Percentiles rank a stretch among this genome's conserved stretches.
phyloP scores from a whole-genome alignment of 2,329 filamentous ascomycete species.

The Colletotrichum spinosum region DNA sequence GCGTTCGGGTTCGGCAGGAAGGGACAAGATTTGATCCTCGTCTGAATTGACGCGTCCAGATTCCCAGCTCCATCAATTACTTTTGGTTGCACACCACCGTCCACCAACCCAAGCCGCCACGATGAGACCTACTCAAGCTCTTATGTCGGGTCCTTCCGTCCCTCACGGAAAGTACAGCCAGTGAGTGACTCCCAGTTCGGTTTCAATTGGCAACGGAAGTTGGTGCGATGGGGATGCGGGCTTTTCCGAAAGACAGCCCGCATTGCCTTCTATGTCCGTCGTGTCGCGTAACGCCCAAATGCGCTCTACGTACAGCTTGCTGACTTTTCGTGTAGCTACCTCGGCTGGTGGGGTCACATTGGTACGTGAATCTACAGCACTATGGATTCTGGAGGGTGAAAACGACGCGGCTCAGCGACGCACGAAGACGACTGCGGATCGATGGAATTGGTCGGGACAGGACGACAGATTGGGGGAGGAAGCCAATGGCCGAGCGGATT shows the following conservation, averaged over 20 bases:
- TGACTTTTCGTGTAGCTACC: slow-evolving; percentile 64
- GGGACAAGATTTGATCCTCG: slow-evolving; percentile 44
- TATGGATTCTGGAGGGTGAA: not conserved
- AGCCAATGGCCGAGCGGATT: not conserved
- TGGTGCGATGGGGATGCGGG: slow-evolving; percentile 41
- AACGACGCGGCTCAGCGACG: slow-evolving; percentile 14
- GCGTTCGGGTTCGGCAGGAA: slow-evolving; percentile 41
- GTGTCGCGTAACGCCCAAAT: slow-evolving; percentile 5
- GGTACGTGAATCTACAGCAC: slow-evolving; percentile 59
- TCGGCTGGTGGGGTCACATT: slow-evolving; percentile 80
- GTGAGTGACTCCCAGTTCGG: slow-evolving; percentile 49
- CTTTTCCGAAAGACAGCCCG: slow-evolving; percentile 42
- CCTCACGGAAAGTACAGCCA: slow-evolving; percentile 57
- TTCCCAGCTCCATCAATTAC: slow-evolving; percentile 10
- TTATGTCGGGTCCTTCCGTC: slow-evolving; percentile 51
- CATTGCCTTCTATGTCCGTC: not conserved
- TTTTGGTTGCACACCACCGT: slow-evolving; percentile 31
- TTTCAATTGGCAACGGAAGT: slow-evolving; percentile 19
- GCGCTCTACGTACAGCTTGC: slow-evolving; percentile 22
- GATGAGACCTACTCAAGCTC: slow-evolving; percentile 56
- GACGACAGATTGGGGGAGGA: not conserved
- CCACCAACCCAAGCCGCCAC: slow-evolving; percentile 41
- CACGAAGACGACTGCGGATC: not conserved
- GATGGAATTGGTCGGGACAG: not conserved
- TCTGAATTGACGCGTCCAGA: slow-evolving; percentile 33